Percentiles rank a stretch among this genome's conserved stretches.
These are phyloP conservation scores for Syncephalis fuscata DNA, from an alignment of 371 early-diverging fungal species.

Conservation along the genomic window DNA sequence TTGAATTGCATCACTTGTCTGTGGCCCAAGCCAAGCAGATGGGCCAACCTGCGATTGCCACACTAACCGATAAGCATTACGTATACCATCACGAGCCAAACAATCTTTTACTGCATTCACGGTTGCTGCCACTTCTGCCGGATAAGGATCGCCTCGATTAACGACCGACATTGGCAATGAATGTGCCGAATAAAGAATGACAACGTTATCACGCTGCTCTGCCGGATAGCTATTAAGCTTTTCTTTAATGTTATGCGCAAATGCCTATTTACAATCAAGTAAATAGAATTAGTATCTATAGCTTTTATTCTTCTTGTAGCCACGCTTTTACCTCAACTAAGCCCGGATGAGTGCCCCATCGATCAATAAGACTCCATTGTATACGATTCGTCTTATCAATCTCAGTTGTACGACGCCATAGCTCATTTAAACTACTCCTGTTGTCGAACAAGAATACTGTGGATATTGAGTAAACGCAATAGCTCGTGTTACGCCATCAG, in stretches of 20 bases:
- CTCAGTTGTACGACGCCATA: conserved; percentile 40
- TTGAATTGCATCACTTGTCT: conserved; percentile 65
- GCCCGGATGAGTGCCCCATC: conserved; percentile 81
- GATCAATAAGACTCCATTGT: conserved; percentile 84
- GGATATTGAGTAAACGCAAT: conserved; percentile 91
- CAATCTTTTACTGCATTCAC: conserved; percentile 67
- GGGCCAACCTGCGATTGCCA: conserved; percentile 98
- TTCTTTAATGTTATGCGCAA: conserved; percentile 54
- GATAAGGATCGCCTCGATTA: conserved; percentile 82
- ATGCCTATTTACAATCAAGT: conserved; percentile 20
- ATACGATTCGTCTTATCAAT: conserved; percentile 44
- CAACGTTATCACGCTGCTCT: conserved; percentile 43
- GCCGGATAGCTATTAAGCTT: conserved; percentile 47
- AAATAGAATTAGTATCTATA: conserved; percentile 5
- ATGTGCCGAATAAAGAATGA: conserved; percentile 90
- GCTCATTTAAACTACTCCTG: conserved; percentile 87
- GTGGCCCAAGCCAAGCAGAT: conserved; percentile 83
- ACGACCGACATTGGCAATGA: conserved; percentile 89
- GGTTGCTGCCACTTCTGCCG: conserved; percentile 82
- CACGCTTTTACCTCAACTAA: conserved; percentile 46
- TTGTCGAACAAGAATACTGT: conserved; percentile 92
- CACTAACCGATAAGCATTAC: conserved; percentile 79
- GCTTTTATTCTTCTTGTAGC: neutral
- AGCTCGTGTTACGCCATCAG: conserved; percentile 68
- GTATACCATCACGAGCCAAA: conserved; percentile 20